These are phyloP conservation scores for Cytospora leucostoma DNA, from an alignment of 2,329 filamentous ascomycete species.

Conservation along the genomic window DNA sequence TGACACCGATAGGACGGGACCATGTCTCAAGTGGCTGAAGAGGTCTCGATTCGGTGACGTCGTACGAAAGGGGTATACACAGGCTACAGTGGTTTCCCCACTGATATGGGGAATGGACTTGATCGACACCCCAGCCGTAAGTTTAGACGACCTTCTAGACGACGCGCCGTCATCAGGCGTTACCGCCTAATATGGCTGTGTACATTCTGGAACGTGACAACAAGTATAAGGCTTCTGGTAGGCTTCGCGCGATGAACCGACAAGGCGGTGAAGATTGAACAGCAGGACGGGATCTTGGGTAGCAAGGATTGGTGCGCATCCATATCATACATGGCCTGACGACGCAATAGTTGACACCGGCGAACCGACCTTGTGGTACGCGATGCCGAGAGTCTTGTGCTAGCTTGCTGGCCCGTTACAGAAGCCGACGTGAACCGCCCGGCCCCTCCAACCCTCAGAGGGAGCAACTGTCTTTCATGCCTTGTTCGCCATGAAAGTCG, in stretches of 20 bases:
- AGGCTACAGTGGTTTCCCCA: constrained; percentile 18
- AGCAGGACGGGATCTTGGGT: constrained; percentile 34
- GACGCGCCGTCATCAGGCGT: constrained; percentile 10
- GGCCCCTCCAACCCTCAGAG: not conserved
- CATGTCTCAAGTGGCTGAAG: constrained; percentile 3
- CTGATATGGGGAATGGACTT: constrained; percentile 11
- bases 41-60: constrained; percentile 1
- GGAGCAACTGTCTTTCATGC: not conserved
- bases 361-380: constrained; percentile 8
- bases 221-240: constrained; percentile 4
- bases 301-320: constrained; percentile 35
- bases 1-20: not conserved
- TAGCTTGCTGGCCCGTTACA: constrained; percentile 3
- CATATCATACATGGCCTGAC: constrained; percentile 28
- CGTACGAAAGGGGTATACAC: not conserved
- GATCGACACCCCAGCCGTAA: constrained; percentile 21
- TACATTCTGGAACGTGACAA: constrained; percentile 22
- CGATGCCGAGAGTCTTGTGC: constrained; percentile 17
- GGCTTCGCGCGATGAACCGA: constrained; percentile 31
- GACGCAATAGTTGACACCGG: constrained; percentile 7
- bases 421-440: constrained; percentile 7
- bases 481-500: constrained; percentile 2
- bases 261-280: constrained; percentile 36
- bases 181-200: constrained; percentile 12
- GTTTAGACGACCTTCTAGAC: not conserved